These are phyloP conservation scores for Thecaphora thlaspeos DNA, from an alignment of 1,284 basidiomycete species.

Conservation along the genomic window DNA sequence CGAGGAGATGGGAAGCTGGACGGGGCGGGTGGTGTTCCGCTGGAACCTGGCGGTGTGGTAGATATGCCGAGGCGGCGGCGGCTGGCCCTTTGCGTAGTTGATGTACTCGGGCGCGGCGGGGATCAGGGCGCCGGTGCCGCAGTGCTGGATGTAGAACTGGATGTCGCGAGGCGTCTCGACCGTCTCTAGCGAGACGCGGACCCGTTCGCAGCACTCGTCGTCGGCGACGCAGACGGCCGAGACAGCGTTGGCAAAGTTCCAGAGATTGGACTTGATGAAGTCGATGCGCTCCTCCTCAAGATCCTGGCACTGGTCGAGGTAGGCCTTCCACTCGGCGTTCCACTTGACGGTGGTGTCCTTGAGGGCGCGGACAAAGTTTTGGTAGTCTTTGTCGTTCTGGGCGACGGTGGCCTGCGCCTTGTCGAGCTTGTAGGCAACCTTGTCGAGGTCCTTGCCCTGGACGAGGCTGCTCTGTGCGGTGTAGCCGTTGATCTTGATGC, in stretches of 20 bases:
- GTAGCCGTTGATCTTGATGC: conserved; percentile 89
- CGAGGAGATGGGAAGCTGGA: conserved; percentile 27
- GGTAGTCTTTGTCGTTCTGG: conserved; percentile 74
- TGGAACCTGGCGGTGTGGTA: conserved; percentile 49
- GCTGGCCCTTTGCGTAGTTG: conserved; percentile 54
- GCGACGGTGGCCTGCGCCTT: conserved; percentile 84
- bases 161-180: conserved; percentile 52
- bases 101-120: conserved; percentile 56
- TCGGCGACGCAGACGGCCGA: conserved; percentile 93
- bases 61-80: conserved; percentile 38
- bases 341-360: conserved; percentile 80
- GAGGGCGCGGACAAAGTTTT: conserved; percentile 78
- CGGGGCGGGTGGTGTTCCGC: conserved; percentile 43
- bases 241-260: conserved; percentile 92
- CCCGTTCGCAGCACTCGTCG: conserved; percentile 67
- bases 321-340: conserved; percentile 85
- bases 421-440: conserved; percentile 81
- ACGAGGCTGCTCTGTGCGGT: conserved; percentile 89
- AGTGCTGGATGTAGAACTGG: conserved; percentile 48
- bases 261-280: conserved; percentile 90
- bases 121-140: conserved; percentile 51
- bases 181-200: conserved; percentile 52
- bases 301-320: conserved; percentile 76
- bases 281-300: conserved; percentile 90
- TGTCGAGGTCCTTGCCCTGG: conserved; percentile 91